Evolutionary conservation across 805 yeast genomes (phyloP), one percentile per base, ranked within the genome.

Genomic region (Teunomyces lycoperdinae): DNA sequence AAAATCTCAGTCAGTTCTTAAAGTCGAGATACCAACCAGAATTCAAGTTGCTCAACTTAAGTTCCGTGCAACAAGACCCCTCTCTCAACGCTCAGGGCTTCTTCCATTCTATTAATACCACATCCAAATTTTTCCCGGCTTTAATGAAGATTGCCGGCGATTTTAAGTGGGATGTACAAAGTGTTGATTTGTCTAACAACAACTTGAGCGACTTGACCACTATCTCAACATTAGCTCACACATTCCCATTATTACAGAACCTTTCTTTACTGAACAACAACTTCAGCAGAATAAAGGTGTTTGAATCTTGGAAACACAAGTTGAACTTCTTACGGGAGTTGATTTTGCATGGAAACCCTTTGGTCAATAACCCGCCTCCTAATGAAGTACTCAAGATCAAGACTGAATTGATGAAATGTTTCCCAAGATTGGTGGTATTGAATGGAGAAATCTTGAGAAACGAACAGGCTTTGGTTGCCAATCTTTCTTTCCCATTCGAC

Each of bases 71-170:
- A 48, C 75, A 75, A 34, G 98, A 89, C 61, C 84, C 78, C 28
- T 72, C 67, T 9, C 71, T 92, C 35, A 68, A 65, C 9, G 68
- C 76, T 14, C 77, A 76, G 50, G 96, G 96, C 0, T 71, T 89
- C 45, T 83, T 90, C 51, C 77, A 80, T 11, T 69, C 83, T 4
- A 70, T 78, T 11, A 66, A 81, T 9, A 81, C 88, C 1, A 77
- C 84, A 30, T 77, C 91, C 10, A 94, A 92, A 65, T 84, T 90
- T 78, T 89, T 92, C 64, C 86, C 89, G 9, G 98, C 98, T 0
- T 68, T 94, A 54, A 81, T 92, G 86, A 87, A 85, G 61, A 67
- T 92, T 7, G 96, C 96, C 1, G 67, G 72, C 3, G 79, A 80
- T 45, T 52, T 67, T 45, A 71, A 72, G 47, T 51, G 73, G n/a